Evolutionary conservation across 176 grass and related monocot genomes (phyloP), one percentile per base, ranked within the genome.

Genomic region (barley (Hordeum vulgare)): DNA sequence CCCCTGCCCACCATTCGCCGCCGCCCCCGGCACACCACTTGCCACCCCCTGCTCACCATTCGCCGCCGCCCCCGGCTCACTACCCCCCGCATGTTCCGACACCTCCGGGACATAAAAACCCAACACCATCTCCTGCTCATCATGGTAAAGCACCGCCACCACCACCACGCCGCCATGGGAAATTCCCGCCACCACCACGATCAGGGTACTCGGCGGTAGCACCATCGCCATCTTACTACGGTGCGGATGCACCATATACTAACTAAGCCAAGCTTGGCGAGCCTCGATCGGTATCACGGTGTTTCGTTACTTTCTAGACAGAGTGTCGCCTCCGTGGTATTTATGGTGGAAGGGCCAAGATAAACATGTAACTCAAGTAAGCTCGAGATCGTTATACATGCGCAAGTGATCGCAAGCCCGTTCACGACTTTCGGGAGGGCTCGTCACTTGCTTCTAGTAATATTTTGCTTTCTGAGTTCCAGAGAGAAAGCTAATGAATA

Each of bases 401-500:
- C 17, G 27, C 4, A 77, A 77, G 79, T 65, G 42, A 86, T 77
- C 21, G 75, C 63, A 74, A 34, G 31, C 54, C 27, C 65, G 58
- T 58, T 25, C 49, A 20, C 6, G 49, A 54, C 0, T 20, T 41
- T 72, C 5, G 0, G 39, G 31, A 12, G 39, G 65, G 15, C n/a
- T n/a, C 49, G 49, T 20, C 17, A 20, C 3, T 6, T 26, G 9
- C 24, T 20, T 80, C 4, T 54, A 54, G 5, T 75, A 53, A 66
- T n/a, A 84, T 21, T 76, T 63, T 37, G 40, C 69, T 44, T 61
- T 77, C 62, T 12, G 64, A 23, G 0, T 62, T 83, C 14, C 20
- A 47, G 44, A 17, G 23, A 71, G 9, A 49, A 29, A 44, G 11
- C 69, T 42, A 76, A 31, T 56, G 71, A 89, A 77, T 85, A 69